Base-by-base conservation (phyloP, 2,329 filamentous ascomycete species). In the Exophiala bonariae region DNA sequence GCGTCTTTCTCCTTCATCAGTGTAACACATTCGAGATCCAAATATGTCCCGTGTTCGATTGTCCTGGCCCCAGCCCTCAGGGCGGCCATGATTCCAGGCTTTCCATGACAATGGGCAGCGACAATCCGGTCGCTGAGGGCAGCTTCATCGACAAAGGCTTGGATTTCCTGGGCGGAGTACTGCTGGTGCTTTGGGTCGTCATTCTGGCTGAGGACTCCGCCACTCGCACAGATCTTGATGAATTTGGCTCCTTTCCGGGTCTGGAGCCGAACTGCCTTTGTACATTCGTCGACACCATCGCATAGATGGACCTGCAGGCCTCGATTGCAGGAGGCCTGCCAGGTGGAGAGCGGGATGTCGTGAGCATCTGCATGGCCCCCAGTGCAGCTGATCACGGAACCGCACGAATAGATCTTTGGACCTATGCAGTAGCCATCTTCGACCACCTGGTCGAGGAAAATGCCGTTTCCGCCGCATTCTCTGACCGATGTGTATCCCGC, bases 401-500 rank as follows among this genome's bases (percentile, higher is more conserved):
- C 64, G 3, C 71, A 63, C 0, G 68, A 69, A 60, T 77, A 79
- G 8, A 79, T 67, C 40, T 73, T 75, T 0, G 74, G 74, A 0
- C 74, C 74, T 4, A 71, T 54, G 26, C 78, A 63, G 18, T 61
- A 60, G 1, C 73, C 74, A 17, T 73, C 68, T 7, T 69, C 55
- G 26, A 78, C 66, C 0, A 67, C 68, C 3, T 63, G 62, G 4
- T 63, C 60, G 10, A 76, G 55, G 31, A 77, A 71, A 3, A 69
- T 66, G 1, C 63, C 73, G 48, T 67, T 74, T 0, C 74, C 75
- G 1, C 64, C 73, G 6, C 76, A 58, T 52, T 79, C 76, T 14
- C 75, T 63, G 2, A 78, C 65, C 8, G 71, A 74, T 0, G 76
- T 79, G 62, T 75, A 78, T 7, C 76, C 76, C 3, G 69, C 66